Base-by-base conservation (phyloP, 2,329 filamentous ascomycete species). In the Hypoxylon sp. region DNA sequence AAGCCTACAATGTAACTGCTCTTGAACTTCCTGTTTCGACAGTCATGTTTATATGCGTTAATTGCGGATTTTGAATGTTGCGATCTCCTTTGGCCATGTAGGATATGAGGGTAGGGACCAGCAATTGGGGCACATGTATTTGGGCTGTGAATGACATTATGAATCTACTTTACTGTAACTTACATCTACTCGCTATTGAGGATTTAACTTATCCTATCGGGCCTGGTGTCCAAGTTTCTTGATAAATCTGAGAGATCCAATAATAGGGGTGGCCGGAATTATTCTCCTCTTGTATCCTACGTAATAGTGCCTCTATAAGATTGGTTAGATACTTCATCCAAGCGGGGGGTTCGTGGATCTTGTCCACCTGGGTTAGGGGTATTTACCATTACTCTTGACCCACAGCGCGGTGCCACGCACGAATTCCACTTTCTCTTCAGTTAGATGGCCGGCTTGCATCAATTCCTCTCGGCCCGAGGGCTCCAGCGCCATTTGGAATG, bases 191-290 rank as follows among this genome's bases (percentile, higher is more conserved):
- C 14, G 17, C 14, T 44, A 19, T n/a, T 8, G 5, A 22, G 19
- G 11, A 11, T n/a, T 26, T 13, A 5, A 19, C 35, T 52, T 33
- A 60, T 14, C 14, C 58, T 47, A 5, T 52, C 14, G 46, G 31
- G 14, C 33, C 46, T 14, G 58, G 58, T 29, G 42, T 31, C 58
- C 58, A 60, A 22, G n/a, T 9, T 14, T 60, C 46, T 10, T 60
- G 26, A 19, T 52, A 60, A 9, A 60, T 11, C 24, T 60, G 58
- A 14, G 58, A 60, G 24, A 60, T 51, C 58, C 58, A 60, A 52
- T 60, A 60, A 14, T 35, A 53, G 2, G 29, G 14, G 4, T 53
- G 50, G n/a, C 50, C 50, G 14, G 9, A 53, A 35, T 24, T 8
- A 53, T 53, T 22, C 13, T 53, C 50, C 8, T 22, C 14, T n/a